Evolutionary conservation across 192 early-diverging fungal species (phyloP), one percentile per base, ranked within the genome.

Genomic region (Podila verticillata): DNA sequence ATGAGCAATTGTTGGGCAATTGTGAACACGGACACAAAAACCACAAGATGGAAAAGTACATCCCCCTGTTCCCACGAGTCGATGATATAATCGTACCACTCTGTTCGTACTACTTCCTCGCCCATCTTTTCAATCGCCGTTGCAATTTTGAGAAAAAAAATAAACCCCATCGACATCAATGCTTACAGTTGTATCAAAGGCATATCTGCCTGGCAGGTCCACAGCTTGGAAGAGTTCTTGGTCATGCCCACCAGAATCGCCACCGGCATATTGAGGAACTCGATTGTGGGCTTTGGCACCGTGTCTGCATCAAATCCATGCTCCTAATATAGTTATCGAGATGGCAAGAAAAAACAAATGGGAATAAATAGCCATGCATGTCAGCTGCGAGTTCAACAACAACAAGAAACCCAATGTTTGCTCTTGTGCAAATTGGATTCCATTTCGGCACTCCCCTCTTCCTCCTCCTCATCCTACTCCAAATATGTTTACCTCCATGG

Each of bases 181-280:
- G 20, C 77, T 51, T 66, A 80, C 77, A 80, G 51, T 58, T 80
- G 58, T 15, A 59, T 80, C 61, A 80, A 61, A 26, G 77, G 66
- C 22, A 80, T 32, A 22, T 19, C 65, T 12, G 77, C 58, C 51
- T 72, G 61, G 31, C 77, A 80, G 19, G 77, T 80, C 77, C 77
- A 80, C 13, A 80, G 47, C 57, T 80, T 80, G 24, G 77, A 80
- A 8, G 77, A 80, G 10, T 65, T 57, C 32, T 69, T 80, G 36
- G 77, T 80, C 77, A 80, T 80, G 8, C 77, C 77, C 15, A 80
- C 77, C 22, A 80, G 48, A 39, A 80, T 72, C 15, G 77, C 77
- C 3, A 80, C 77, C 5, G 77, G 77, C 77, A 80, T 80, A 6
- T 65, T 54, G 32, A 80, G 44, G 48, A 72, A 72, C 57, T 80